Conservation (phyloP, 805 yeast genomes). For the Kluyveromyces siamensis region DNA sequence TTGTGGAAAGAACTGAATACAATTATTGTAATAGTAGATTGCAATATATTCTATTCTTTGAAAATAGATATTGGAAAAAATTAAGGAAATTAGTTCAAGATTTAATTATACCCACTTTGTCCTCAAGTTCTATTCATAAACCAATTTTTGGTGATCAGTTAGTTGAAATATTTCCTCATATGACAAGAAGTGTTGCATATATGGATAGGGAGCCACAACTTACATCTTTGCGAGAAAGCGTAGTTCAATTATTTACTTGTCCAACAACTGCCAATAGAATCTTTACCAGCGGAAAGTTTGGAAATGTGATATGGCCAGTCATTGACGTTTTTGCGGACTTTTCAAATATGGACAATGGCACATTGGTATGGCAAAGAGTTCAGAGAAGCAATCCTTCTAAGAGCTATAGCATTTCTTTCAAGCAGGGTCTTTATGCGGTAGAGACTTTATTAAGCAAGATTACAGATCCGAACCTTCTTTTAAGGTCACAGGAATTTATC, state of each 20-base stretch:
- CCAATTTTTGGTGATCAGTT: constrained; percentile 43
- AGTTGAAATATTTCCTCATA: constrained; percentile 43
- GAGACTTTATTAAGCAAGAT: constrained; percentile 30
- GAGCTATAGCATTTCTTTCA: constrained; percentile 27
- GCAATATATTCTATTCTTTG: constrained; percentile 50
- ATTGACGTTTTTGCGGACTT: constrained; percentile 36
- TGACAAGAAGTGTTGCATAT: constrained; percentile 39
- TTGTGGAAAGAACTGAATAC: constrained; percentile 7
- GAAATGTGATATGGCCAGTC: constrained; percentile 40
- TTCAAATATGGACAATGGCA: constrained; percentile 30
- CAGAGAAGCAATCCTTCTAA: constrained; percentile 27
- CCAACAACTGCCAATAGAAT: constrained; percentile 63
- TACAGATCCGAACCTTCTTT: constrained; percentile 23
- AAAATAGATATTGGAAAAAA: constrained; percentile 47
- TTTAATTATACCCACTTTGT: constrained; percentile 45
- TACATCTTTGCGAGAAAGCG: constrained; percentile 61
- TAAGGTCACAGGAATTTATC: constrained; percentile 31
- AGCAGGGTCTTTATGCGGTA: constrained; percentile 28
- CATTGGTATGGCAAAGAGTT: constrained; percentile 27
- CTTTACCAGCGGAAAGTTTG: constrained; percentile 32
- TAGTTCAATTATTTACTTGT: constrained; percentile 84
- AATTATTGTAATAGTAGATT: constrained; percentile 37
- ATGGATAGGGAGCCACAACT: constrained; percentile 85
- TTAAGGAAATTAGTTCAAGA: constrained; percentile 41
- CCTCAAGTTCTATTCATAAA: constrained; percentile 42